Evolutionary conservation across 495 filamentous ascomycete species (phyloP), one percentile per base, ranked within the genome.

Genomic region (Xanthoparmelia taractica): DNA sequence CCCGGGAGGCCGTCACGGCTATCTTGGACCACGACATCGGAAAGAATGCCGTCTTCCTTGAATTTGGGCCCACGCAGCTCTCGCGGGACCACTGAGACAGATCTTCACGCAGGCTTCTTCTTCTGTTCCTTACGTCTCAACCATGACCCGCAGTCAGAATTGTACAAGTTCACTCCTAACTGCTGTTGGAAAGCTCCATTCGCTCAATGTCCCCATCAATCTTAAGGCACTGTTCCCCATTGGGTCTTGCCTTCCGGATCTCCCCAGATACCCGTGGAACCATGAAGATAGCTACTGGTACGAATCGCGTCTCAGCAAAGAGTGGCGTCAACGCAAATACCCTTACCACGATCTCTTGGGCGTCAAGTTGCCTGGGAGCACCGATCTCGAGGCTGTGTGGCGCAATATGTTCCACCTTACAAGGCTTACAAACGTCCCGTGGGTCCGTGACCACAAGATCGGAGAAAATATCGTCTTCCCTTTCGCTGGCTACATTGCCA

Each of bases 191-290:
- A 4, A 36, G 34, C 10, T 36, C 5, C 34, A 36, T 10, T 5
- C 10, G 34, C 10, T 5, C 34, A 5, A 4, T 36, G 34, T 36
- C 10, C 4, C 4, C 10, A 10, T 36, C 4, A 10, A 36, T 10
- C 34, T 36, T 36, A 4, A 10, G 5, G 34, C 34, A 4, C 5
- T 36, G 34, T 13, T 6, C 27, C 57, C 57, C 41, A 20, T 15
- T 11, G 57, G 34, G 5, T 40, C 40, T 13, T 31, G 40, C 10
- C 48, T 66, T 8, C 13, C 59, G 8, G 72, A 77, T 59, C 63
- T 77, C 17, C 76, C 75, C 1, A 54, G 70, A 18, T 76, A 75
- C 55, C 3, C 58, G 11, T 78, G 74, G 74, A 72, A 74, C 59
- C 75, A 77, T 58, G 65, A 69, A n/a, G 58, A 65, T 12, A 69